Conservation (phyloP, 1,139 yeast genomes). For the Komagataea norvegica region DNA sequence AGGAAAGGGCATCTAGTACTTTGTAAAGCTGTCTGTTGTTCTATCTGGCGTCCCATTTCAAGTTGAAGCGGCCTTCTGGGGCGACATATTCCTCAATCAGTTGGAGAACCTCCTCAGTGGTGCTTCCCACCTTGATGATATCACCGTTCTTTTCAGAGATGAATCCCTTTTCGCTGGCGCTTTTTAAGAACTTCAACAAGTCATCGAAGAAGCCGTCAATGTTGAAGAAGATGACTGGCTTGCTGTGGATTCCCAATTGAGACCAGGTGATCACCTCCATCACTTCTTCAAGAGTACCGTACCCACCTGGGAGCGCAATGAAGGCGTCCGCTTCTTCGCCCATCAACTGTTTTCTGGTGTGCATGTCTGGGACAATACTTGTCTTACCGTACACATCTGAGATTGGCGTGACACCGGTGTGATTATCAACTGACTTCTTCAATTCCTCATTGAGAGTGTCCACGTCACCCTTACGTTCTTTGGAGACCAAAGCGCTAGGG, state of each 20-base stretch:
- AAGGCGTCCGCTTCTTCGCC: conserved; percentile 84
- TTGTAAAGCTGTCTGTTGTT: not conserved
- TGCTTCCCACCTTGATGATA: conserved; percentile 63
- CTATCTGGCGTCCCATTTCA: conserved; percentile 51
- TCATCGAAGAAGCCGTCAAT: conserved; percentile 77
- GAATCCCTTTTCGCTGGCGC: conserved; percentile 59
- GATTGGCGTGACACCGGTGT: conserved; percentile 58
- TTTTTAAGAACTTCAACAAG: conserved; percentile 54
- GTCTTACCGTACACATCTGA: conserved; percentile 73
- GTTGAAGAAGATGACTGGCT: conserved; percentile 76
- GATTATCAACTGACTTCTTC: conserved; percentile 39
- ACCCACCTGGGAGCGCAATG: conserved; percentile 89
- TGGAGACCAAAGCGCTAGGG: conserved; percentile 73
- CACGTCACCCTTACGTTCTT: conserved; percentile 55
- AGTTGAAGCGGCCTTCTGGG: conserved; percentile 73
- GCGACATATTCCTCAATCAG: conserved; percentile 55
- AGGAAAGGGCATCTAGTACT: not conserved
- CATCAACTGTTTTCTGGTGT: conserved; percentile 83
- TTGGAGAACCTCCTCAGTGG: conserved; percentile 61
- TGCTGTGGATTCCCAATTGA: conserved; percentile 78
- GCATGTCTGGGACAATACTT: conserved; percentile 84
- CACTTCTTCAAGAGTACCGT: conserved; percentile 84
- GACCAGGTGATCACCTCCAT: conserved; percentile 91
- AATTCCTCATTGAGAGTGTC: conserved; percentile 44
- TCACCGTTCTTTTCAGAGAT: conserved; percentile 63